Evolutionary conservation across 768 basidiomycete species (phyloP).

Genomic region (Lactarius akahatsu): DNA sequence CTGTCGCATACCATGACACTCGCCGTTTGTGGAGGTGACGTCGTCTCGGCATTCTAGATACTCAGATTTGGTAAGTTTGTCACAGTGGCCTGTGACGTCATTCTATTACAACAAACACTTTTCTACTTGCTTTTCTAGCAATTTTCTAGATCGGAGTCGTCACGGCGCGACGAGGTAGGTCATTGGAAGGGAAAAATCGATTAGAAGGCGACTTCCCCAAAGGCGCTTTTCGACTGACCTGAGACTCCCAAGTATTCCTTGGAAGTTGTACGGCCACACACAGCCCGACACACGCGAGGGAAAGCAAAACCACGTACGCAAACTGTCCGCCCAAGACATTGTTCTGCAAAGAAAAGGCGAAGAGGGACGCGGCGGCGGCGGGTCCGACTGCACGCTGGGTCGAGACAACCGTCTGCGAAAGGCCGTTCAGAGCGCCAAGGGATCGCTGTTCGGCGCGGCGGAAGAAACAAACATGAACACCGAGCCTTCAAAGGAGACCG

Average conservation of each 20-base stretch:
- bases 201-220: too few relatives aligned
- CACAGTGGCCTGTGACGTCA: too few relatives aligned
- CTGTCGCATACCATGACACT: background rate
- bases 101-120: too few relatives aligned
- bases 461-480: conserved; percentile 37
- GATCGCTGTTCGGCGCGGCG: conserved; percentile 36
- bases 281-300: background rate
- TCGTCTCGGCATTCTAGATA: too few relatives aligned
- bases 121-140: too few relatives aligned
- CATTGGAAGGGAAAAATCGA: too few relatives aligned
- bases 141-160: too few relatives aligned
- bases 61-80: too few relatives aligned
- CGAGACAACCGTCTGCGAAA: conserved; percentile 49
- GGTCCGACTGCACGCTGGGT: conserved; percentile 46
- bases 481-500: background rate
- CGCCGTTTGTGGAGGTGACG: too few relatives aligned
- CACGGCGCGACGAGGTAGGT: too few relatives aligned
- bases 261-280: background rate
- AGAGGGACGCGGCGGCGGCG: conserved; percentile 42
- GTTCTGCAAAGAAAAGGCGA: conserved; percentile 49
- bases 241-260: background rate
- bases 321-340: conserved; percentile 48
- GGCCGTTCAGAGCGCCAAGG: conserved; percentile 40
- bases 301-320: conserved; percentile 36
- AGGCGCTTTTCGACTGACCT: too few relatives aligned